Evolutionary conservation across 805 yeast species (phyloP), one percentile per base, ranked within the genome.

Genomic region (Ogataea parapolymorpha): DNA sequence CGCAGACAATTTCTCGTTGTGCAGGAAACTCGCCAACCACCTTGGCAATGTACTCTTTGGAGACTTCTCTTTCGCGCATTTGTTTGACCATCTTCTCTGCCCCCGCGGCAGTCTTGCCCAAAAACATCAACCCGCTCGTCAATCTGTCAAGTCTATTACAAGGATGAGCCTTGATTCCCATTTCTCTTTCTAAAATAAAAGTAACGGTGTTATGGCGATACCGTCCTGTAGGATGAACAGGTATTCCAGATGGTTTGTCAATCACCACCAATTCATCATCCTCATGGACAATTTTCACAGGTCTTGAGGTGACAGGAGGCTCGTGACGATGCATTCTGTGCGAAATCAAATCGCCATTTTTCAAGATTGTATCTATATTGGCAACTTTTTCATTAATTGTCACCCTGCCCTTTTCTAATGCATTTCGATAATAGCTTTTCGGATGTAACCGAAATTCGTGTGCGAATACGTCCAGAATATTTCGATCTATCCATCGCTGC

Each of bases 171-270:
- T 66, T 64, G 30, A 74, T 66, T 1, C 82, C 82, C 44, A 71
- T 60, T 53, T 90, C 95, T 40, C 79, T 77, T 59, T 86, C 82
- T 50, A 93, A 63, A 4, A 88, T 77, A 59, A 81, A 82, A 9
- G 95, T 85, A 15, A 87, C 75, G 0, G 95, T 78, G 59, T 82
- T 77, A 62, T 79, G 78, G 57, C 93, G 58, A 70, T 81, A 79
- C 48, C 90, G 66, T 0, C 98, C 99, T 0, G 96, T 84, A 3
- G 99, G 98, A 60, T 93, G 99, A 0, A 87, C 95, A 0, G 99
- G 97, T 2, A 93, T 74, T 0, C 99, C 97, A 4, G 93, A 75
- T 0, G 99, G 99, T 50, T 93, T 93, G 60, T 91, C 95, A 16
- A 93, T 82, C 3, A 85, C 95, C 5, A 93, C 70, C 16, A 88